phyloP scores from a whole-genome alignment of 495 filamentous ascomycete species.

The Cercophora scortea region DNA sequence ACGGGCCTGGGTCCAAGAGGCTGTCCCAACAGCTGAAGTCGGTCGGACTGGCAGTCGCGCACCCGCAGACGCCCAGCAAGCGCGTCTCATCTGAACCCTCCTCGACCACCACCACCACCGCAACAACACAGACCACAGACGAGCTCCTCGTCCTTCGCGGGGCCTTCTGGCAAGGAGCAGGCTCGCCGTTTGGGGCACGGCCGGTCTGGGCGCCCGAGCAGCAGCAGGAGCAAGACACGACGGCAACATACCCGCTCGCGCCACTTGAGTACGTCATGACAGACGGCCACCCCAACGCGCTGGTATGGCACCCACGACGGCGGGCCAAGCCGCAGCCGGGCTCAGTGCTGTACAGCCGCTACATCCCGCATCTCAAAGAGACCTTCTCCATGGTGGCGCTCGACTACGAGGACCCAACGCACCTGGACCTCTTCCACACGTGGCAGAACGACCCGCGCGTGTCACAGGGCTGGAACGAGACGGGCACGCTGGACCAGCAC shows the following conservation, averaged over 20 bases:
- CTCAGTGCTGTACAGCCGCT: conserved; percentile 57
- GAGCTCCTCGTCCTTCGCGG: conserved; percentile 36
- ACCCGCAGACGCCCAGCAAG: conserved; percentile 24
- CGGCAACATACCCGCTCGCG: conserved; percentile 43
- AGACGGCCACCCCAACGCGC: conserved; percentile 18
- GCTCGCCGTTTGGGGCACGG: conserved; percentile 53
- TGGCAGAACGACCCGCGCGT: conserved; percentile 70
- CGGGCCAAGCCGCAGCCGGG: conserved; percentile 53
- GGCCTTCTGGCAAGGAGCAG: conserved; percentile 65
- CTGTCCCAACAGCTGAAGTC: conserved; percentile 43
- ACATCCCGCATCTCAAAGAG: conserved; percentile 57
- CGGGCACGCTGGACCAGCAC: conserved; percentile 56
- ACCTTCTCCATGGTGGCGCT: conserved; percentile 59
- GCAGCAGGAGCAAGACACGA: conserved; percentile 30
- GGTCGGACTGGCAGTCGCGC: conserved; percentile 43
- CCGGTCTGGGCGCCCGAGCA: conserved; percentile 47
- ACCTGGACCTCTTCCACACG: conserved; percentile 53
- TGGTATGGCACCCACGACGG: conserved; percentile 50
- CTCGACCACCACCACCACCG: conserved; percentile 1
- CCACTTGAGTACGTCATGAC: conserved; percentile 51
- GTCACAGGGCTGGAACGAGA: conserved; percentile 61
- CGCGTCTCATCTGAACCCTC: not conserved
- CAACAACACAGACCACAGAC: conserved; percentile 2
- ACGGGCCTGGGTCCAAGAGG: conserved; percentile 28
- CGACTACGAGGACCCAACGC: conserved; percentile 44